Percentiles rank a stretch among this genome's conserved stretches.
phyloP scores from a whole-genome alignment of 2,329 filamentous ascomycete genomes.

The Hymenoscyphus fructigenus region DNA sequence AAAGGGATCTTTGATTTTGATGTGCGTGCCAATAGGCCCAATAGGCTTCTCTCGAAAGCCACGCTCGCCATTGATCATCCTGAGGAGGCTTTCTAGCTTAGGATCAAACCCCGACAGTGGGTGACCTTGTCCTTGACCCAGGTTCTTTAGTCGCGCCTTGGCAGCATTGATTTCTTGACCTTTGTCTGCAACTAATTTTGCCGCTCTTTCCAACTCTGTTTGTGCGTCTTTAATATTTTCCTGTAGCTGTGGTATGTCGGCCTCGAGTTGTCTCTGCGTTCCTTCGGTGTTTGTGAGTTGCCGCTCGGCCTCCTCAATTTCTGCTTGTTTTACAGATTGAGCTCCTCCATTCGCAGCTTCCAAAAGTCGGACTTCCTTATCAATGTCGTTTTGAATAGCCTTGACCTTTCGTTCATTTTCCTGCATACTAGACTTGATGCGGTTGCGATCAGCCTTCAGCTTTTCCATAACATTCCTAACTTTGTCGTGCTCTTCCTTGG shows the following conservation, averaged over 20 bases:
- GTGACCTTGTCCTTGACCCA: conserved; percentile 58
- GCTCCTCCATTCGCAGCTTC: conserved; percentile 68
- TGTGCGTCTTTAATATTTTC: conserved; percentile 37
- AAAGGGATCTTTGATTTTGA: conserved; percentile 73
- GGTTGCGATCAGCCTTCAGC: conserved; percentile 63
- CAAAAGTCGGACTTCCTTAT: conserved; percentile 60
- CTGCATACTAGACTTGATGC: conserved; percentile 59
- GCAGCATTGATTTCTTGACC: conserved; percentile 53
- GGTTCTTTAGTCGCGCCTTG: conserved; percentile 48
- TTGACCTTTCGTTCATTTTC: conserved; percentile 49
- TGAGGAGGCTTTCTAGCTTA: conserved; percentile 62
- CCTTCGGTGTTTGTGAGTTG: conserved; percentile 46
- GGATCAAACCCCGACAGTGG: conserved; percentile 63
- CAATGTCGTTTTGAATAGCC: conserved; percentile 48
- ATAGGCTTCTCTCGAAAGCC: conserved; percentile 72
- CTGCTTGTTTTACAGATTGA: conserved; percentile 58
- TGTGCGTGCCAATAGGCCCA: conserved; percentile 77
- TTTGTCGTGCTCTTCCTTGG: conserved; percentile 52
- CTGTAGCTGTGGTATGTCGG: conserved; percentile 39
- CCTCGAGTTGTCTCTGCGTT: conserved; percentile 43
- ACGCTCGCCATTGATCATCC: conserved; percentile 65
- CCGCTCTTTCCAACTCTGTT: conserved; percentile 35
- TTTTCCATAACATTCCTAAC: conserved; percentile 54
- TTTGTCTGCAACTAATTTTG: conserved; percentile 44
- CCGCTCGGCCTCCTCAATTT: conserved; percentile 58